These are phyloP conservation scores for Strobilomyces confusus DNA, from an alignment of 768 basidiomycete species.

Conservation along the genomic window DNA sequence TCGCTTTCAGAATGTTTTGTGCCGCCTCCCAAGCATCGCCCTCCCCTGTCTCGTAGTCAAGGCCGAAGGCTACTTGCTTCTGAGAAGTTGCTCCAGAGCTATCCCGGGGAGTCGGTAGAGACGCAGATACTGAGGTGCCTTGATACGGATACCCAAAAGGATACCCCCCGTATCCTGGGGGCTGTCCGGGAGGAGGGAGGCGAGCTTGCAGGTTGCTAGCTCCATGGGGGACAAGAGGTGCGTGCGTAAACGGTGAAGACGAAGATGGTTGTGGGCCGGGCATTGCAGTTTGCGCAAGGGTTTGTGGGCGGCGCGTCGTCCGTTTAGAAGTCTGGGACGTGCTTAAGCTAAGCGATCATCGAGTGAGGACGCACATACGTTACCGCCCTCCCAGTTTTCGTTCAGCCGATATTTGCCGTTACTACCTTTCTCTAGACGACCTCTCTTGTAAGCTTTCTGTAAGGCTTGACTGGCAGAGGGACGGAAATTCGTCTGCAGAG, in stretches of 20 bases:
- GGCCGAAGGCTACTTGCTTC: constrained; percentile 8
- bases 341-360: constrained; percentile 6
- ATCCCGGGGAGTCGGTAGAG: neutral
- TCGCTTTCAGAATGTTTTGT: constrained; percentile 71
- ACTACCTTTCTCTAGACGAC: constrained; percentile 72
- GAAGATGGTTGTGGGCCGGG: constrained; percentile 27
- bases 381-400: constrained; percentile 76
- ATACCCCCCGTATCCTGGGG: constrained; percentile 35
- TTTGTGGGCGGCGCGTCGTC: constrained; percentile 79
- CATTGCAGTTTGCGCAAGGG: constrained; percentile 25
- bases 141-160: constrained; percentile 38
- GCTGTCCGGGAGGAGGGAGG: constrained; percentile 30
- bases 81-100: constrained; percentile 4
- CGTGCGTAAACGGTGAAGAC: constrained; percentile 58
- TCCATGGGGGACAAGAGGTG: constrained; percentile 39
- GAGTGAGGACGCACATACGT: constrained; percentile 44
- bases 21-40: constrained; percentile 74
- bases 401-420: constrained; percentile 75
- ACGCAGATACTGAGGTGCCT: constrained; percentile 11
- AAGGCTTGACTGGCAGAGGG: constrained; percentile 87
- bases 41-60: constrained; percentile 35
- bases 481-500: constrained; percentile 83
- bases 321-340: constrained; percentile 62
- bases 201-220: constrained; percentile 33
- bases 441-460: constrained; percentile 81